Conservation (phyloP, 1,139 yeast genomes). For the Zygotorulaspora mrakii region DNA sequence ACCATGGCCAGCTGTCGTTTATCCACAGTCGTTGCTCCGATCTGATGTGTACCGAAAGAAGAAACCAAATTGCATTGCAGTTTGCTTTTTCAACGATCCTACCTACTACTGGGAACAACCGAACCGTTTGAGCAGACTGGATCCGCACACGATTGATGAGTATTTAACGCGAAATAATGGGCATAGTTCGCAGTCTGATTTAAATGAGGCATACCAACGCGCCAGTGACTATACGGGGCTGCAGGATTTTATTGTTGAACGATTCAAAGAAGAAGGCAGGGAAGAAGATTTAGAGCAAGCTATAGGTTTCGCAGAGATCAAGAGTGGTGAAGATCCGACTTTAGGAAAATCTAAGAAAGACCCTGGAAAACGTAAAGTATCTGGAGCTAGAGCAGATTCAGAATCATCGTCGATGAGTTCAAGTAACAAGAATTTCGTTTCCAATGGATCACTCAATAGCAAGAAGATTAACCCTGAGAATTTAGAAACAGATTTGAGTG, state of each 20-base stretch:
- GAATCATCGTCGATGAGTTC: neutral
- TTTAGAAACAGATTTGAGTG: neutral
- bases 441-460: slow-evolving; percentile 1
- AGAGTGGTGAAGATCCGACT: slow-evolving; percentile 33
- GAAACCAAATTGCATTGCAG: slow-evolving; percentile 32
- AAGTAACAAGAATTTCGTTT: slow-evolving; percentile 6
- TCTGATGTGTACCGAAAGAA: slow-evolving; percentile 32
- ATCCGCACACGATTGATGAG: slow-evolving; percentile 16
- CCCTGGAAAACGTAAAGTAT: neutral
- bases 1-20: slow-evolving; percentile 41
- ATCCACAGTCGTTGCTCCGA: slow-evolving; percentile 35
- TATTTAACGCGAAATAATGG: slow-evolving; percentile 20
- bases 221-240: slow-evolving; percentile 28
- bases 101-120: slow-evolving; percentile 38
- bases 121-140: slow-evolving; percentile 27
- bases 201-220: slow-evolving; percentile 32
- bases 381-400: neutral
- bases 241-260: slow-evolving; percentile 26
- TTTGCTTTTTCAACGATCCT: slow-evolving; percentile 38
- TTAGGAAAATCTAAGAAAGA: slow-evolving; percentile 12
- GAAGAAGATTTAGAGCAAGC: slow-evolving; percentile 23
- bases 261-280: slow-evolving; percentile 29
- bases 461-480: slow-evolving; percentile 1
- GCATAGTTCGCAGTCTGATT: slow-evolving; percentile 22
- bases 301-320: slow-evolving; percentile 16